Evolutionary conservation across 306 rosid genomes (phyloP), one percentile per base, ranked within the genome.

Genomic region (Corylus avellana): DNA sequence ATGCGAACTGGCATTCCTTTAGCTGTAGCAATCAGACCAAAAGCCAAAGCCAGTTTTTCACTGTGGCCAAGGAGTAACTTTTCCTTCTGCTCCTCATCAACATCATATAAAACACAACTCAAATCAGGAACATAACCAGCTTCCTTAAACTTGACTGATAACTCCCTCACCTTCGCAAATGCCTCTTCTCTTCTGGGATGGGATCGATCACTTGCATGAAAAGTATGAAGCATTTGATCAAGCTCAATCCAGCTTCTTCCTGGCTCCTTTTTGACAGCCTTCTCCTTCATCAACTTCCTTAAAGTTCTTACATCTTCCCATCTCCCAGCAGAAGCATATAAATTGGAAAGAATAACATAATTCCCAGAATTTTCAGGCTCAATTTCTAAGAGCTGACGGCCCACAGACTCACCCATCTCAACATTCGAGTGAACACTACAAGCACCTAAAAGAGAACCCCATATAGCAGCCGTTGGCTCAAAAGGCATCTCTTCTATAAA

Each of bases 71-170:
- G 79, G 76, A 94, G 93, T 73, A 88, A 82, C 89, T 88, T 90
- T 89, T 92, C 98, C 85, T 92, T 94, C 84, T 89, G 94, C 83
- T 94, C 98, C 12, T 92, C 98, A 68, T 92, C 97, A 79, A 92
- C 97, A 39, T 91, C 97, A 79, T 85, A 88, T 46, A 92, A 82
- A 72, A 88, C 97, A 81, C 95, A 92, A 55, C 93, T 90, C 91
- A 90, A 86, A 78, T 90, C 88, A 44, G 96, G 98, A 87, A 85
- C 79, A 77, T 92, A 91, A 51, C 95, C 98, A 39, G 79, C 90
- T 85, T 89, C 94, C 88, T 92, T 89, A 72, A 95, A 86, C 62
- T 82, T 82, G 22, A 85, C 70, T 25, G 88, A 79, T 73, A 91
- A 80, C 59, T 87, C 97, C 84, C 75, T 87, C 75, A 87, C 92